Evolutionary conservation across 2,329 filamentous ascomycete species (phyloP).

Genomic region (Fusarium paranaense): DNA sequence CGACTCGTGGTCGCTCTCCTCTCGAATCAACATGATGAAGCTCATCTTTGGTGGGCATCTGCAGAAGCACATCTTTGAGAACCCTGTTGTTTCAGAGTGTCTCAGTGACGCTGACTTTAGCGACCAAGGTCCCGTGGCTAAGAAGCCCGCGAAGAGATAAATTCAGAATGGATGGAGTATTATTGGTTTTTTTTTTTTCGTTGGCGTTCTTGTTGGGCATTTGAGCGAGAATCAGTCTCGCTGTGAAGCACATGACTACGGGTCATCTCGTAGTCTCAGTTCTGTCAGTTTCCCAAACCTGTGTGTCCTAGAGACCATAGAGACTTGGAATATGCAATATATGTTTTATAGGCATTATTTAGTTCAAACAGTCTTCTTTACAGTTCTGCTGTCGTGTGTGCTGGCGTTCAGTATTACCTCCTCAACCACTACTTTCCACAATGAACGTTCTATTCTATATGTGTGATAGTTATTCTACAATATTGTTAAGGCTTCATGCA

Average conservation of each 20-base stretch:
- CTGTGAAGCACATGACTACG: background rate
- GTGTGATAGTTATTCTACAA: no score
- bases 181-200: background rate
- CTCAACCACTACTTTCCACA: background rate
- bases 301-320: background rate
- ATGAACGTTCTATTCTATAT: no score
- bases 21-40: slow-evolving; percentile 61
- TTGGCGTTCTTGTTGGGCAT: slow-evolving; percentile 17
- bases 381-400: background rate
- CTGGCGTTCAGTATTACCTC: background rate
- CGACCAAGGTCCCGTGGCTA: slow-evolving; percentile 34
- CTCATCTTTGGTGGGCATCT: slow-evolving; percentile 60
- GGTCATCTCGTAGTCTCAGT: background rate
- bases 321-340: background rate
- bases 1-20: slow-evolving; percentile 64
- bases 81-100: slow-evolving; percentile 53
- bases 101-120: slow-evolving; percentile 52
- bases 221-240: slow-evolving; percentile 22
- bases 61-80: slow-evolving; percentile 52
- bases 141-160: slow-evolving; percentile 26
- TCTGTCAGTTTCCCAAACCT: background rate
- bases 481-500: no score
- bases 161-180: background rate
- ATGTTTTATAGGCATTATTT: background rate
- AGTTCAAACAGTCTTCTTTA: background rate